Evolutionary conservation across 352 stramenopile species (phyloP), one percentile per base, ranked within the genome.

Genomic region (Globisporangium sylvaticum): DNA sequence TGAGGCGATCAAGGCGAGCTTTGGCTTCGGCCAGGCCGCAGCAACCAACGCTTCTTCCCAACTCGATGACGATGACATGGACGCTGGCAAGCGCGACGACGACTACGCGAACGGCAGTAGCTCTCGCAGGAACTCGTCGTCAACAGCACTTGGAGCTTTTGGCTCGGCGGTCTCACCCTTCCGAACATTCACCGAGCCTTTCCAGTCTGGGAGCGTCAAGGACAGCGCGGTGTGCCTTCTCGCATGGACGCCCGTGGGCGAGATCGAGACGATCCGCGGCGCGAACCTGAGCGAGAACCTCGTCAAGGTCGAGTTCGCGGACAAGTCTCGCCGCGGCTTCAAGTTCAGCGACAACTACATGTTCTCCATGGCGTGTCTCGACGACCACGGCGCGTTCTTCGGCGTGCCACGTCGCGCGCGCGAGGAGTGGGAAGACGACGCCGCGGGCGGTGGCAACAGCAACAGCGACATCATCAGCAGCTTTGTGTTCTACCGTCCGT

Each of bases 341-440:
- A 95, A 94, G 73, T 92, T 95, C 59, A 87, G 78, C 63, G 87
- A 95, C 67, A 90, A 89, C 62, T 93, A 94, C 64, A 76, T 89
- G 64, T 92, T 94, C 64, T 84, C 80, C 1, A 90, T 95, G 78
- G 87, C 82, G 1, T 79, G 74, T 56, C 67, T 95, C 29, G 87
- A 90, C 54, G 71, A 89, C 52, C 73, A 88, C 54, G 87, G 87
- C n/a, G 87, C 87, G 6, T 74, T 91, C 55, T 94, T 95, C 64
- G 87, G 69, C 15, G 81, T 88, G 4, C 84, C 87, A 0, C 75
- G 82, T 42, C 83, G 85, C 32, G 76, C 69, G 24, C 76, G 80
- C 31, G 82, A 90, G 53, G 79, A 90, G n/a, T 86, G 76, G 79
- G 81, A 92, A 12, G 78, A 81, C n/a, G 65, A 75, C n/a, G 68